These are phyloP conservation scores for Laguncularia racemosa DNA, from an alignment of 345 rosid genomes.

Conservation along the genomic window DNA sequence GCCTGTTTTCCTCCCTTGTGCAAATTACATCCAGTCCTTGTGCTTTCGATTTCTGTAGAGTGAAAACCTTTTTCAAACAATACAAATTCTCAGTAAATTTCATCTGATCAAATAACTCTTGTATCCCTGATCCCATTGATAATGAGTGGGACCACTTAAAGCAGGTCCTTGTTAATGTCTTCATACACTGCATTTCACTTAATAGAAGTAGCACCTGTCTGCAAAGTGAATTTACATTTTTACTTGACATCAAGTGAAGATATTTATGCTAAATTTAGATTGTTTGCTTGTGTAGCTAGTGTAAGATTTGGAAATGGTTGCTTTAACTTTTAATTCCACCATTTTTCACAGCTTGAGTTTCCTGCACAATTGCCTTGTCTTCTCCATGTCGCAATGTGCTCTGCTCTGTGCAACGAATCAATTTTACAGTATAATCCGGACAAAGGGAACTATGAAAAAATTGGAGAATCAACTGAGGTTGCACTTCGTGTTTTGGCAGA, in stretches of 20 bases:
- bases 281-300: not conserved
- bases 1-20: too few species aligned
- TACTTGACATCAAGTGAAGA: not conserved
- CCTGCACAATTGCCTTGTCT: conserved; percentile 96
- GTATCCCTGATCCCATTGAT: too few species aligned
- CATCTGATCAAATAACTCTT: too few species aligned
- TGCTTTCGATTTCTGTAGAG: too few species aligned
- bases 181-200: not conserved
- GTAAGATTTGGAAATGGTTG: not conserved
- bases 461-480: conserved; percentile 99
- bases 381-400: conserved; percentile 91
- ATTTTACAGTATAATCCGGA: conserved; percentile 94
- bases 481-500: conserved; percentile 92
- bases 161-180: too few species aligned
- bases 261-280: not conserved
- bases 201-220: not conserved
- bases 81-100: too few species aligned
- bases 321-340: conserved; percentile 3
- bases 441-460: conserved; percentile 80
- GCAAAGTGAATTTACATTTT: not conserved
- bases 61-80: too few species aligned
- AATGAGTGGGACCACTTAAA: too few species aligned
- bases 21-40: too few species aligned
- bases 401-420: conserved; percentile 95
- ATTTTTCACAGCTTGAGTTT: conserved; percentile 64